Evolutionary conservation across 2,329 filamentous ascomycete genomes (phyloP).

Genomic region (Diaporthe sp.): DNA sequence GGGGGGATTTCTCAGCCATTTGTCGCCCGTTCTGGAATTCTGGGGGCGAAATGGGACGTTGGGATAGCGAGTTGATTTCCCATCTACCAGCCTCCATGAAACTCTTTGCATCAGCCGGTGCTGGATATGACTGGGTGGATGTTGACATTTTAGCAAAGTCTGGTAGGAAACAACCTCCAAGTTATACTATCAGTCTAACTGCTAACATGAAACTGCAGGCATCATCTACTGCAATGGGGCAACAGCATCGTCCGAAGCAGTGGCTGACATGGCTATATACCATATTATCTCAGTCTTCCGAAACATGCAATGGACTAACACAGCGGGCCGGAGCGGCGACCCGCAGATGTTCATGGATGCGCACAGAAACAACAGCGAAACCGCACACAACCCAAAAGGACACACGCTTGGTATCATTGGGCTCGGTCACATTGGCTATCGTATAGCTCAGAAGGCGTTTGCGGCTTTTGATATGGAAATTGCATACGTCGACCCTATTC

Average conservation of each 20-base stretch:
- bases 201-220: conserved; percentile 63
- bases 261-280: conserved; percentile 72
- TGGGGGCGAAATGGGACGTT: conserved; percentile 75
- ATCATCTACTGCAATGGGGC: conserved; percentile 76
- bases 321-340: conserved; percentile 63
- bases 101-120: conserved; percentile 74
- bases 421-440: conserved; percentile 68
- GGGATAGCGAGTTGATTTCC: conserved; percentile 71
- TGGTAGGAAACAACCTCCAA: conserved; percentile 68
- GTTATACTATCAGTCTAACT: conserved; percentile 44
- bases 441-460: conserved; percentile 68
- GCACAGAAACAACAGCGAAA: conserved; percentile 65
- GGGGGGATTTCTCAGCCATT: conserved; percentile 59
- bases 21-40: conserved; percentile 76
- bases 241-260: conserved; percentile 71
- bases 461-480: conserved; percentile 71
- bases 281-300: conserved; percentile 72
- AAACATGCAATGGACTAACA: conserved; percentile 67
- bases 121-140: conserved; percentile 75
- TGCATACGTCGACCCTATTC: conserved; percentile 64
- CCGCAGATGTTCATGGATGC: conserved; percentile 63
- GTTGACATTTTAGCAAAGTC: conserved; percentile 73
- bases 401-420: conserved; percentile 71
- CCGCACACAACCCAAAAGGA: conserved; percentile 69
- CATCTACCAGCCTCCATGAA: conserved; percentile 66